Conservation (phyloP, 2,329 filamentous ascomycete genomes). For the Aspergillus caelatus region DNA sequence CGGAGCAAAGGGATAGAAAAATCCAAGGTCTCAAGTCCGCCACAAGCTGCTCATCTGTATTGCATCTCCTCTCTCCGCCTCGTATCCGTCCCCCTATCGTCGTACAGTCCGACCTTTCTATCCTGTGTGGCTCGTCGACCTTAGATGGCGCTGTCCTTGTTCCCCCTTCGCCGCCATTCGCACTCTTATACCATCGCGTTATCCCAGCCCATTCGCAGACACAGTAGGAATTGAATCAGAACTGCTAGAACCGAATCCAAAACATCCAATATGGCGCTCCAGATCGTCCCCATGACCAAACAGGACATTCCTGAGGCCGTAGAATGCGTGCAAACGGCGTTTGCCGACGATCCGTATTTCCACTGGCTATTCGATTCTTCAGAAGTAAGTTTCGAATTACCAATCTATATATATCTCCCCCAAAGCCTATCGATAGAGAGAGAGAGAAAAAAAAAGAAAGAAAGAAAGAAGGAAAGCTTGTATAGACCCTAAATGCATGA, state of each 20-base stretch:
- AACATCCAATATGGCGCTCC: slow-evolving; percentile 50
- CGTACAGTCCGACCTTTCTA: background rate
- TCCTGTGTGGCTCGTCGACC: background rate
- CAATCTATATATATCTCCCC: background rate
- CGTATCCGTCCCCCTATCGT: background rate
- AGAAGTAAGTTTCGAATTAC: slow-evolving; percentile 49
- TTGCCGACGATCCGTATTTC: slow-evolving; percentile 68
- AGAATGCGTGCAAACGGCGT: slow-evolving; percentile 67
- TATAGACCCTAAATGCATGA: slow-evolving; percentile 8
- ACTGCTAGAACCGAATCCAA: slow-evolving; percentile 9
- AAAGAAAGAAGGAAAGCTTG: slow-evolving; percentile 12
- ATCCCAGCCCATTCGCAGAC: slow-evolving; percentile 33
- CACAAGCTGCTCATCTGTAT: background rate
- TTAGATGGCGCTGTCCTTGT: slow-evolving; percentile 38
- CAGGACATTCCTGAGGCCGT: slow-evolving; percentile 66
- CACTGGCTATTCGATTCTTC: slow-evolving; percentile 64
- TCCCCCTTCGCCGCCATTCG: slow-evolving; percentile 34
- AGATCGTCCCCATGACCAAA: slow-evolving; percentile 59
- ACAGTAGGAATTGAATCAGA: slow-evolving; percentile 34
- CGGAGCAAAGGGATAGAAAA: too few relatives aligned
- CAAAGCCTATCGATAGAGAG: background rate
- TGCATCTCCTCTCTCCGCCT: background rate
- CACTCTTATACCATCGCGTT: slow-evolving; percentile 38
- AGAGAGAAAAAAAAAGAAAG: too few relatives aligned
- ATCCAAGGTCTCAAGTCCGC: background rate